A percentile compares a stretch with the other conserved stretches of the same genome.
Evolutionary conservation across 176 grass and related monocot species (phyloP).

Genomic region (Thinopyrum elongatum): DNA sequence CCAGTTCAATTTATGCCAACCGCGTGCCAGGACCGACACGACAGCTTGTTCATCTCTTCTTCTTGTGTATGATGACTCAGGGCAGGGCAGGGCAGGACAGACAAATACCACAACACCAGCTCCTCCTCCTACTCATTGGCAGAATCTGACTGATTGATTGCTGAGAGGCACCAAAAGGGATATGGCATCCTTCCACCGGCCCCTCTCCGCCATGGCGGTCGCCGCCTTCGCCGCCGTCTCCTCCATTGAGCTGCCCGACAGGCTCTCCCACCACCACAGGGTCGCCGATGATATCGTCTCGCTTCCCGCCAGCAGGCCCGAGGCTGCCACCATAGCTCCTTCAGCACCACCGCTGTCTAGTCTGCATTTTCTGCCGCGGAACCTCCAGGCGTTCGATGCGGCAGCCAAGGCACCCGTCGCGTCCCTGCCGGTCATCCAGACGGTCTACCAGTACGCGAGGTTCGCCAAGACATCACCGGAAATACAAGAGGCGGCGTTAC

Average conservation of each 20-base stretch:
- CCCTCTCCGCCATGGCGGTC: constrained; percentile 73
- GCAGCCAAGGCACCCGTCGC: constrained; percentile 22
- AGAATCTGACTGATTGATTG: background rate
- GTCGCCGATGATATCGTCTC: background rate
- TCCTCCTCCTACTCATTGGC: background rate
- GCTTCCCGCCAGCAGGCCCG: background rate
- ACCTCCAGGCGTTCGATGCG: background rate
- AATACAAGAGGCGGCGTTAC: background rate
- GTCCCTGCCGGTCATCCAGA: constrained; percentile 53
- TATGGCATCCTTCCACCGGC: constrained; percentile 86
- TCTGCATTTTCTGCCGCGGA: constrained; percentile 14
- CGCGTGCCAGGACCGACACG: constrained; percentile 4
- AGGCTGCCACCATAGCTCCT: background rate
- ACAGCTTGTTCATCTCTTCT: background rate
- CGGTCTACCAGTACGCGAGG: constrained; percentile 69
- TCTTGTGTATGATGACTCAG: constrained; percentile 26
- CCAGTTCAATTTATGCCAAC: background rate
- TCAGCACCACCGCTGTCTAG: constrained; percentile 8
- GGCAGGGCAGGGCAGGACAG: background rate
- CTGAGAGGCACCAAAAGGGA: background rate
- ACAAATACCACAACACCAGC: background rate
- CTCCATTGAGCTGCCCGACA: constrained; percentile 58
- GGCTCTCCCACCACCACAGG: constrained; percentile 43
- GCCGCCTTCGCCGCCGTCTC: constrained; percentile 65
- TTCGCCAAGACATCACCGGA: constrained; percentile 18